Evolutionary conservation across 2,329 filamentous ascomycete species (phyloP).

Genomic region (Dactylellina sp.): DNA sequence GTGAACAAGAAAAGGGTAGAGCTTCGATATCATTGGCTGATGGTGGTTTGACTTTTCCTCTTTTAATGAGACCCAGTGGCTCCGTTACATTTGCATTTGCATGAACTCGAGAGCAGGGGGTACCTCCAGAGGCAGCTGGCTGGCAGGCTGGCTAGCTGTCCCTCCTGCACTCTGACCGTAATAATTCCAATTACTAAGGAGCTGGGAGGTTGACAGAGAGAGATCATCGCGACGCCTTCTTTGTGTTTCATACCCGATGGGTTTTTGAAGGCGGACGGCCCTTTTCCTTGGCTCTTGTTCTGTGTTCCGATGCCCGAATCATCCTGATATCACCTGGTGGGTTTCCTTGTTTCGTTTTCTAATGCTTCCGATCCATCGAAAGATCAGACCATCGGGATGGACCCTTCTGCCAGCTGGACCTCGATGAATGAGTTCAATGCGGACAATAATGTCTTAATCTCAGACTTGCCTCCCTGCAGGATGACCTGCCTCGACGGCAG

Average conservation of each 20-base stretch:
- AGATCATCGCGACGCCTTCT: constrained; percentile 53
- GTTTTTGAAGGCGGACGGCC: constrained; percentile 30
- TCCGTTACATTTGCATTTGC: constrained; percentile 56
- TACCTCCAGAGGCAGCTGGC: constrained; percentile 26
- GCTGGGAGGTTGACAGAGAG: constrained; percentile 1
- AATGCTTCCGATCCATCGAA: background rate
- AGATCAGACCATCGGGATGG: constrained; percentile 29
- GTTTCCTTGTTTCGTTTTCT: background rate
- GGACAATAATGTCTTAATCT: constrained; percentile 47
- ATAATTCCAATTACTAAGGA: constrained; percentile 50
- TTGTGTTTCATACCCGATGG: constrained; percentile 39
- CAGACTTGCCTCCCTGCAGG: constrained; percentile 35
- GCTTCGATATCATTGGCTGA: constrained; percentile 48
- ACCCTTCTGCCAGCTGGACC: constrained; percentile 23
- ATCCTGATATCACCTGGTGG: background rate
- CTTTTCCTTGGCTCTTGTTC: constrained; percentile 6
- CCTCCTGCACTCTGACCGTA: constrained; percentile 8
- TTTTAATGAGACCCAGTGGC: constrained; percentile 47
- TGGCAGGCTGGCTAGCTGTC: constrained; percentile 17
- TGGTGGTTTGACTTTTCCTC: constrained; percentile 49
- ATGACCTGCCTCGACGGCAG: constrained; percentile 51
- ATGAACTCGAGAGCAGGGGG: constrained; percentile 51
- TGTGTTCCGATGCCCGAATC: constrained; percentile 18
- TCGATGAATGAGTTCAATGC: constrained; percentile 18
- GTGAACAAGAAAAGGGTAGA: constrained; percentile 47